Percentiles rank a stretch among this genome's conserved stretches.
Conservation (phyloP, 768 basidiomycete species). For the Brasilioporus rufonigricans region DNA sequence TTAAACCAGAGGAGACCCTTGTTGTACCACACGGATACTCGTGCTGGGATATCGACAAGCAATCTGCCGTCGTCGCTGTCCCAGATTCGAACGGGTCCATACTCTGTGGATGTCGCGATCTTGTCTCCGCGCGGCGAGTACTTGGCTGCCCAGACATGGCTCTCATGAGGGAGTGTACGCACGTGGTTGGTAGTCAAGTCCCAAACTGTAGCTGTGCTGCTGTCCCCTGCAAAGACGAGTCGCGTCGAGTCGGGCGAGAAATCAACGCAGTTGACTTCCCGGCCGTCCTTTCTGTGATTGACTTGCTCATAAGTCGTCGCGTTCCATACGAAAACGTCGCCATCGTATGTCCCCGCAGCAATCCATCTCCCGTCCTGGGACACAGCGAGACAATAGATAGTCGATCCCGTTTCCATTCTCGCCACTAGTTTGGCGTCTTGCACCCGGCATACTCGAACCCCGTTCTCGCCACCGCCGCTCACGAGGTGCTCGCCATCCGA, state of each 20-base stretch:
- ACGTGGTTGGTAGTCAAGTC: no score
- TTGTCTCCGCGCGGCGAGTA: constrained; percentile 1
- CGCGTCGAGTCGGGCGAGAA: no score
- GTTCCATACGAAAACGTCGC: no score
- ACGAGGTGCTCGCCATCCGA: no score
- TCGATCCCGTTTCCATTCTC: background rate
- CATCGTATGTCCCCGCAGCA: background rate
- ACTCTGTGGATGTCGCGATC: background rate
- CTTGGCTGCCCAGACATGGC: background rate
- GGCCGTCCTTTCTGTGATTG: no score
- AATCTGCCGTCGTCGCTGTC: background rate
- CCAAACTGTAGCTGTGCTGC: no score
- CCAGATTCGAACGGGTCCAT: background rate
- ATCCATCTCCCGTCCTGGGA: background rate
- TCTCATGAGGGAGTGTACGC: no score
- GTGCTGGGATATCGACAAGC: background rate
- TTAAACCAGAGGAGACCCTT: constrained; percentile 3
- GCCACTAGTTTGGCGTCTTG: background rate
- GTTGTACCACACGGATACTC: background rate
- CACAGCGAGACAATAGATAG: background rate
- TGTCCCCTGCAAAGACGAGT: no score
- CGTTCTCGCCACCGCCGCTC: background rate
- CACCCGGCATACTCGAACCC: background rate
- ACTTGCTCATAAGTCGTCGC: no score
- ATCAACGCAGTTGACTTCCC: no score